A percentile compares a stretch with the other conserved stretches of the same genome.
These are phyloP conservation scores for Adansonia digitata DNA, from an alignment of 345 rosid species.

Conservation along the genomic window DNA sequence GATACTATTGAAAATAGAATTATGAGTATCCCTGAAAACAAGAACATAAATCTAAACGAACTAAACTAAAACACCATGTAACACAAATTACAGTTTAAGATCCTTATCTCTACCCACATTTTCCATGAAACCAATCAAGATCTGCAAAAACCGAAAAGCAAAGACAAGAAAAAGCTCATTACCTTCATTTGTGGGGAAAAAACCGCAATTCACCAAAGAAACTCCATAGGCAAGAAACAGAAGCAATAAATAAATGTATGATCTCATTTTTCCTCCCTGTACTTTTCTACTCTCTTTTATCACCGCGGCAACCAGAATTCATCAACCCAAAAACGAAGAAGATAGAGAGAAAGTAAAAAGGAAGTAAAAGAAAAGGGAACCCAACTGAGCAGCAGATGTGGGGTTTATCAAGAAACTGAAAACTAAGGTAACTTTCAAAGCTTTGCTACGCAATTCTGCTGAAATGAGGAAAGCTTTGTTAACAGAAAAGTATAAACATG, in stretches of 20 bases:
- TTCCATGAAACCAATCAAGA: conserved; percentile 44
- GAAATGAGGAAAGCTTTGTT: not conserved
- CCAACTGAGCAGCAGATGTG: conserved; percentile 14
- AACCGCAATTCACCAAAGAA: conserved; percentile 42
- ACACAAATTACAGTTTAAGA: not conserved
- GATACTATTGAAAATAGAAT: not conserved
- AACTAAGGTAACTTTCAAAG: conserved; percentile 8
- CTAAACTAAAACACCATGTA: not conserved
- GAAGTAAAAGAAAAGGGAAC: conserved; percentile 10
- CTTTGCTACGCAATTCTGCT: conserved; percentile 16
- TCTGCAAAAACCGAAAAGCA: conserved; percentile 22
- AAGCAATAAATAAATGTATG: conserved; percentile 28
- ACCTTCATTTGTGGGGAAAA: conserved; percentile 70
- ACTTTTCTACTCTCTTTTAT: conserved; percentile 20
- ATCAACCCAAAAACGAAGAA: conserved; percentile 24
- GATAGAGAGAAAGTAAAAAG: not conserved
- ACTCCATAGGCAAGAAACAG: conserved; percentile 38
- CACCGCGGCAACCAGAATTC: conserved; percentile 28
- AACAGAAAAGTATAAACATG: not conserved
- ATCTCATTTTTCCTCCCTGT: conserved; percentile 36
- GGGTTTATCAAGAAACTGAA: conserved; percentile 12
- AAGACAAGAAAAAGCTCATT: conserved; percentile 1
- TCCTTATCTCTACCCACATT: not conserved
- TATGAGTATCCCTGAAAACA: conserved; percentile 11
- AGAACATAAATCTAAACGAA: not conserved